These are phyloP conservation scores for Termitomyces eurrhizus DNA, from an alignment of 768 basidiomycete genomes.

Conservation along the genomic window DNA sequence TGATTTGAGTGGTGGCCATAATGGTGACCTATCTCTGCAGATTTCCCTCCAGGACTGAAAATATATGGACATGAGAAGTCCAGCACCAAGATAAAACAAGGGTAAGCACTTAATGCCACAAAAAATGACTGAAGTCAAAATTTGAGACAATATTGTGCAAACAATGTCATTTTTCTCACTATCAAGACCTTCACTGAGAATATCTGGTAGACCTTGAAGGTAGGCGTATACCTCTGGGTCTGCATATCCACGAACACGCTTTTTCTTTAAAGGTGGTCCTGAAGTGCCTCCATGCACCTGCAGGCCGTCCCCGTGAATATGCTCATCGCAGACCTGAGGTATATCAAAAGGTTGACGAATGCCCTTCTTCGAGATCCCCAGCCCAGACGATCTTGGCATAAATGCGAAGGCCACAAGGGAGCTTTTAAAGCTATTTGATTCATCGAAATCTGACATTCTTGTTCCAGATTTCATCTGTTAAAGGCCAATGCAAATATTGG, in stretches of 20 bases:
- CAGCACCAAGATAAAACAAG: neutral
- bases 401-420: neutral
- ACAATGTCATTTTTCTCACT: conserved; percentile 32
- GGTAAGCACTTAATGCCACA: conserved; percentile 77
- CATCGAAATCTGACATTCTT: neutral
- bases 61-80: neutral
- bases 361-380: neutral
- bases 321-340: neutral
- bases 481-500: neutral
- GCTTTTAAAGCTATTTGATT: neutral
- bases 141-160: neutral
- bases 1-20: conserved; percentile 80
- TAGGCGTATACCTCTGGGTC: conserved; percentile 50
- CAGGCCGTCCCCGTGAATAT: neutral
- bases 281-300: neutral
- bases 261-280: conserved; percentile 20
- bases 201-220: conserved; percentile 48
- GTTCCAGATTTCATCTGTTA: neutral
- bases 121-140: conserved; percentile 60
- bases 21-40: conserved; percentile 71
- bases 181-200: conserved; percentile 50
- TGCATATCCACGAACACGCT: conserved; percentile 37
- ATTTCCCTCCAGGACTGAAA: conserved; percentile 61
- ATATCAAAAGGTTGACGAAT: neutral
- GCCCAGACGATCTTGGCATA: neutral